A percentile compares a stretch with the other conserved stretches of the same genome.
phyloP scores from a whole-genome alignment of 169 alveolate genomes.

The Plasmodium gaboni region DNA sequence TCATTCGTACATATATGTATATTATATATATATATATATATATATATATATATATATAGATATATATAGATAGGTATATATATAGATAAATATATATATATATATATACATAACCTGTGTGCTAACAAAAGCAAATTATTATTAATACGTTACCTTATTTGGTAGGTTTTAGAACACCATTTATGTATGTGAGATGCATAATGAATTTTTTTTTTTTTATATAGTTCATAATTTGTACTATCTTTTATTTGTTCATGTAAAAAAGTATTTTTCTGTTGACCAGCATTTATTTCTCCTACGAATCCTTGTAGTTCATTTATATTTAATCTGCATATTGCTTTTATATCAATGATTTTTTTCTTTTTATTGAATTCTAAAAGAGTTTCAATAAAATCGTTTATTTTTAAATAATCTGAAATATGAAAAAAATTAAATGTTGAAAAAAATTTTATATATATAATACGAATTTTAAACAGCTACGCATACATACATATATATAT shows the following conservation, averaged over 20 bases:
- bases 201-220: slow-evolving; percentile 59
- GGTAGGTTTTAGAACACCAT: slow-evolving; percentile 77
- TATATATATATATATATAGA: too few relatives aligned
- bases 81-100: too few relatives aligned
- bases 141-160: slow-evolving; percentile 46
- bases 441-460: neutral
- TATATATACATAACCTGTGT: too few relatives aligned
- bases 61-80: too few relatives aligned
- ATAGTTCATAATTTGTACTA: slow-evolving; percentile 43
- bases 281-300: slow-evolving; percentile 72
- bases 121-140: neutral
- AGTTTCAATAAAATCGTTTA: slow-evolving; percentile 73
- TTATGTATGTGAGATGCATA: slow-evolving; percentile 74
- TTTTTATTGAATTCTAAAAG: slow-evolving; percentile 60
- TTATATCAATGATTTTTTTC: slow-evolving; percentile 70
- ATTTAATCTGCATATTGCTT: slow-evolving; percentile 72
- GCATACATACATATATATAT: neutral
- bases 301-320: slow-evolving; percentile 73
- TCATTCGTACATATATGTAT: too few relatives aligned
- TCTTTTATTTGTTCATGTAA: slow-evolving; percentile 26
- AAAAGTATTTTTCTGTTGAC: slow-evolving; percentile 3
- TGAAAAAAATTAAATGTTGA: neutral
- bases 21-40: too few relatives aligned
- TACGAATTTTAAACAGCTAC: neutral
- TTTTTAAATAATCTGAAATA: slow-evolving; percentile 38